Percentiles rank a stretch among this genome's conserved stretches.
phyloP scores from a whole-genome alignment of 1,284 basidiomycete genomes.

The Agroathelia rolfsii region DNA sequence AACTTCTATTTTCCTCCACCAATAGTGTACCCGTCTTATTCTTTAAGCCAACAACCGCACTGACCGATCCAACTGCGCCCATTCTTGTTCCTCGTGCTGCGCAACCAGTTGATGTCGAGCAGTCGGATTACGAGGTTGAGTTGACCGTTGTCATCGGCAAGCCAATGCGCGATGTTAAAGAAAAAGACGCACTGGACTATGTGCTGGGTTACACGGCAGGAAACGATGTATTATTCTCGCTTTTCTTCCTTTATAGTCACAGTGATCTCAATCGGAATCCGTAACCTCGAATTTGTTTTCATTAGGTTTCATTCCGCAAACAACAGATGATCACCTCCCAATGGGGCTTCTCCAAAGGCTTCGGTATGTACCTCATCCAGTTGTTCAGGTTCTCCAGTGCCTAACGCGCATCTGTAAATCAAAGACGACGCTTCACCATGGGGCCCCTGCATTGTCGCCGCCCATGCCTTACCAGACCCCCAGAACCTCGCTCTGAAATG shows the following conservation, averaged over 20 bases:
- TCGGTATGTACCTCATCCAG: no score
- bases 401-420: slow-evolving; percentile 1
- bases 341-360: slow-evolving; percentile 81
- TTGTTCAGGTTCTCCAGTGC: neutral
- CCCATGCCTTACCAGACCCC: slow-evolving; percentile 56
- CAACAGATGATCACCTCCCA: slow-evolving; percentile 69
- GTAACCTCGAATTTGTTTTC: no score
- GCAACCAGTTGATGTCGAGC: slow-evolving; percentile 60
- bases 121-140: slow-evolving; percentile 86
- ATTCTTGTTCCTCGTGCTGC: slow-evolving; percentile 61
- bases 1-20: slow-evolving; percentile 5
- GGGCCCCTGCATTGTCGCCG: slow-evolving; percentile 69
- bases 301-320: slow-evolving; percentile 67
- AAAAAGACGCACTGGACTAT: slow-evolving; percentile 70
- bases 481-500: slow-evolving; percentile 58
- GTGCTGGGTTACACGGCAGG: slow-evolving; percentile 74
- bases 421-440: slow-evolving; percentile 67
- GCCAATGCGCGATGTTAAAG: slow-evolving; percentile 65
- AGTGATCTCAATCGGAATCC: no score
- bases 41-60: slow-evolving; percentile 66
- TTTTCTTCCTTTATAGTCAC: neutral
- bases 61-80: slow-evolving; percentile 62
- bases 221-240: slow-evolving; percentile 51
- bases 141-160: slow-evolving; percentile 80
- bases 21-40: slow-evolving; percentile 70